phyloP scores from a whole-genome alignment of 148 eudicot species.

The Polygonum maritimum region DNA sequence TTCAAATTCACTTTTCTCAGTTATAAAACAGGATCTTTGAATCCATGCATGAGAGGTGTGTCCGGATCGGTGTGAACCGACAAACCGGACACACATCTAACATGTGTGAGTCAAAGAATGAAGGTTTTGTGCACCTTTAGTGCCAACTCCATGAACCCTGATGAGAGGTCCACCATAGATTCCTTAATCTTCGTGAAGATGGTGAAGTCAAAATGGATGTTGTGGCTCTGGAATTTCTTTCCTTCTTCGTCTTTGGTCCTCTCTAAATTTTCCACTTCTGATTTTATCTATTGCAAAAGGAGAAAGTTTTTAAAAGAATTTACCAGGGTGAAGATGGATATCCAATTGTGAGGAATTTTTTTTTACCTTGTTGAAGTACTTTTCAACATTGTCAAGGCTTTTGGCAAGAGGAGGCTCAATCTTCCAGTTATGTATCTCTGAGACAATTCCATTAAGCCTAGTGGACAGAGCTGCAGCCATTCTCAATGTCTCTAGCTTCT shows the following conservation, averaged over 20 bases:
- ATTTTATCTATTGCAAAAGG: conserved; percentile 47
- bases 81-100: no score
- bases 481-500: conserved; percentile 81
- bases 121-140: conserved; percentile 41
- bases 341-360: not conserved
- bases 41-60: not conserved
- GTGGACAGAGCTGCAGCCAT: conserved; percentile 76
- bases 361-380: conserved; percentile 86
- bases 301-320: not conserved
- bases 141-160: conserved; percentile 90
- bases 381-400: conserved; percentile 69
- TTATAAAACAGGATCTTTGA: not conserved
- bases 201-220: conserved; percentile 76
- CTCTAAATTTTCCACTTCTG: conserved; percentile 68
- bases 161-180: conserved; percentile 85
- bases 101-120: not conserved
- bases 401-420: conserved; percentile 58
- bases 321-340: not conserved
- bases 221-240: conserved; percentile 77
- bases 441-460: conserved; percentile 50
- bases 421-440: conserved; percentile 67
- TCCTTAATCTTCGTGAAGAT: conserved; percentile 75
- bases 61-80: no score
- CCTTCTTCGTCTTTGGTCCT: conserved; percentile 88
- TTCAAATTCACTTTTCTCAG: not conserved